phyloP scores from a whole-genome alignment of 805 yeast genomes.

The Sugiyamaella lignohabitans region DNA sequence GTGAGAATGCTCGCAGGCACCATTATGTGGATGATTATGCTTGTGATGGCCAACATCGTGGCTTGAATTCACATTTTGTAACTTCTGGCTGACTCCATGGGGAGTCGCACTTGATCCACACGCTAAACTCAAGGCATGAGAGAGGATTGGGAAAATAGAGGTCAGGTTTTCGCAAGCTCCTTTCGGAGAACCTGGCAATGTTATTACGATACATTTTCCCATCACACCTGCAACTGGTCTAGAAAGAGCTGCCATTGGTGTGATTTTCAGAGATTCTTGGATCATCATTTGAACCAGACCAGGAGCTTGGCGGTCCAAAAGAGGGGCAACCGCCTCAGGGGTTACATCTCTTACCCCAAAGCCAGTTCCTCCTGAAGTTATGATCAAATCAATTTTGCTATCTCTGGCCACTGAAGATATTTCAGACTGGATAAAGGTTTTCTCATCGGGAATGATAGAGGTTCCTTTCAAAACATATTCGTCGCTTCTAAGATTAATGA shows the following conservation, averaged over 20 bases:
- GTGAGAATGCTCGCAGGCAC: conserved; percentile 17
- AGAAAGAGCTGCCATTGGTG: conserved; percentile 44
- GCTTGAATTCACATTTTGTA: conserved; percentile 3
- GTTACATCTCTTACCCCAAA: conserved; percentile 41
- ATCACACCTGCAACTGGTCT: conserved; percentile 47
- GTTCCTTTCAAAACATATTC: background rate
- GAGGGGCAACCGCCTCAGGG: conserved; percentile 44
- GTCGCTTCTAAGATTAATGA: background rate
- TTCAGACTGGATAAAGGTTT: conserved; percentile 28
- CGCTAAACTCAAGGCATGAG: conserved; percentile 41
- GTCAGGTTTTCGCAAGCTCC: conserved; percentile 42
- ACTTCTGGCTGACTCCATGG: conserved; percentile 10
- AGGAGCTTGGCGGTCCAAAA: conserved; percentile 41
- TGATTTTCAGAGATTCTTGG: conserved; percentile 36
- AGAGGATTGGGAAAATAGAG: conserved; percentile 35
- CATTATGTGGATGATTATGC: conserved; percentile 13
- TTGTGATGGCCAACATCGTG: conserved; percentile 13
- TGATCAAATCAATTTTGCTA: conserved; percentile 26
- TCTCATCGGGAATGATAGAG: conserved; percentile 36
- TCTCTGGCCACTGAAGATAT: conserved; percentile 27
- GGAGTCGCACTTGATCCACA: conserved; percentile 21
- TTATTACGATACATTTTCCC: conserved; percentile 35
- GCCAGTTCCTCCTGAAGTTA: conserved; percentile 54
- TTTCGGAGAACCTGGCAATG: conserved; percentile 49
- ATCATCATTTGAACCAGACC: conserved; percentile 47